These are phyloP conservation scores for Starmerella bombicola DNA, from an alignment of 805 yeast species.

Conservation along the genomic window DNA sequence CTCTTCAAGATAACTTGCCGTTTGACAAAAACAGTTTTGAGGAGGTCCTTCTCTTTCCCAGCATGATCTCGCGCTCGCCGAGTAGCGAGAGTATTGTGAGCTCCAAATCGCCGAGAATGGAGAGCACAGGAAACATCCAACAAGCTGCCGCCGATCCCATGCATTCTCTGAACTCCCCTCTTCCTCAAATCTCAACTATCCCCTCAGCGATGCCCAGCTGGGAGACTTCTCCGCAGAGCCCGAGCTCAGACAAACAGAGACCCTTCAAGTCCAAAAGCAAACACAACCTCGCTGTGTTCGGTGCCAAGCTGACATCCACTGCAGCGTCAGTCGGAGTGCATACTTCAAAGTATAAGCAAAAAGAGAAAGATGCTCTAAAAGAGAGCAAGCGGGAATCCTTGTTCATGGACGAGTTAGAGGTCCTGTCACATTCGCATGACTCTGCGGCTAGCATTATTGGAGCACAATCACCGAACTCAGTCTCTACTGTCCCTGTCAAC, in stretches of 20 bases:
- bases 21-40: too few species aligned
- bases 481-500: constrained; percentile 12
- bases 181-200: constrained; percentile 1
- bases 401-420: constrained; percentile 11
- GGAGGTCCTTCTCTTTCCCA: too few species aligned
- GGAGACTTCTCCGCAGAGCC: constrained; percentile 9
- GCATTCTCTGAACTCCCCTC: not conserved
- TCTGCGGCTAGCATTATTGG: not conserved
- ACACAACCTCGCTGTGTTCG: constrained; percentile 21
- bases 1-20: too few species aligned
- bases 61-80: not conserved
- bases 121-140: not conserved
- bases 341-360: constrained; percentile 18
- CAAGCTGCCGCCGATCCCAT: too few species aligned
- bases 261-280: constrained; percentile 17
- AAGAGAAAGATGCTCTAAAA: constrained; percentile 8
- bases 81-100: not conserved
- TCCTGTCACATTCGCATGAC: constrained; percentile 9
- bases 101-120: not conserved
- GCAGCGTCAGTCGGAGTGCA: constrained; percentile 29
- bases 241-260: constrained; percentile 8
- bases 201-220: constrained; percentile 1
- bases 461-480: not conserved
- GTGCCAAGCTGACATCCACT: constrained; percentile 23
- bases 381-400: constrained; percentile 13